Evolutionary conservation across 768 basidiomycete genomes (phyloP), one percentile per base, ranked within the genome.

Genomic region (Saitozyma sp.): DNA sequence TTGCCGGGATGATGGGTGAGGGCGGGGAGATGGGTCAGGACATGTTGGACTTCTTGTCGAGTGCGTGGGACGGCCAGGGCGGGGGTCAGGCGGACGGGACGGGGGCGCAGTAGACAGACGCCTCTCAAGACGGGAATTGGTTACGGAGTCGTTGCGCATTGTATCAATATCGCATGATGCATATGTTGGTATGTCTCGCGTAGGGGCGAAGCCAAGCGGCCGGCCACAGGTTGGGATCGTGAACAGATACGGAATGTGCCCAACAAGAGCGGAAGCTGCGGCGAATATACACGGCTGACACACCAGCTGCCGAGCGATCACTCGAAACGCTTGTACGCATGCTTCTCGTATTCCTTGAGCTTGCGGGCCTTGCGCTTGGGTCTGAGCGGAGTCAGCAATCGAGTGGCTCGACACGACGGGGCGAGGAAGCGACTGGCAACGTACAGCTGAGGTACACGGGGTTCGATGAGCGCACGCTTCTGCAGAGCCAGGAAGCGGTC

Each of bases 401-500:
- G 46, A 5, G 3, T 50, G 37, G 42, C 41, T 20, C 17, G 16
- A 46, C 19, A 29, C 11, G 16, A 13, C 16, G 54, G 7, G 38
- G 20, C 17, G 54, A 41, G 54, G 17, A 9, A 38, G 42, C 38
- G 50, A 53, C 17, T 39, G 14, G 6, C 19, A 49, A 84, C 86
- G 58, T 77, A 92, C 91, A 88, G 60, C 45, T 92, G 86, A 29
- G 84, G 88, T n/a, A 85, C 85, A 16, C 92, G 86, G 16, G 93
- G 92, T 75, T 96, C 93, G 54, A 95, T 81, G 45, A 94, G 83
- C 0, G 89, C 91, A 38, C 92, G 84, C 64, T 93, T 89, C 71
- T 95, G 92, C 74, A 96, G 81, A 75, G 89, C 92, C 39, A 88
- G 79, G 81, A 92, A 92, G 1, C 91, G 86, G 76, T 96, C 93